A percentile compares a stretch with the other conserved stretches of the same genome.
Evolutionary conservation across 345 rosid genomes (phyloP).

Genomic region (Chamaenerion angustifolium): DNA sequence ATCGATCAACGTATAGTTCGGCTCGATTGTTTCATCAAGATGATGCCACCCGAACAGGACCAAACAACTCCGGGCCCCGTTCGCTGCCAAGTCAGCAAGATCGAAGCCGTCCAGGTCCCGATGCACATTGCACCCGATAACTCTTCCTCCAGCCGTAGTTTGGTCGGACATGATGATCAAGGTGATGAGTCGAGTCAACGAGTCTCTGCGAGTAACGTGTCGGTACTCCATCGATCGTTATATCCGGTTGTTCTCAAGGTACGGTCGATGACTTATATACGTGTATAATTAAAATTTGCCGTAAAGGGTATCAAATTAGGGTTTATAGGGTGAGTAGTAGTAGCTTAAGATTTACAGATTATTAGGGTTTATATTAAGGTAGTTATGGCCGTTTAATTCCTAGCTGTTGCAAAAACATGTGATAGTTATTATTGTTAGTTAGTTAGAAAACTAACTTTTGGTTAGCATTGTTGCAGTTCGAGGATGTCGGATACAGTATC

Average conservation of each 20-base stretch:
- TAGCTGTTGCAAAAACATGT: not conserved
- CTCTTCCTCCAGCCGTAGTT: constrained; percentile 12
- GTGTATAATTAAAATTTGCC: not conserved
- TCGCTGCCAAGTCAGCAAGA: constrained; percentile 11
- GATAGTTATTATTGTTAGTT: no score
- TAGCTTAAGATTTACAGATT: no score
- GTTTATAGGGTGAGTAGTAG: no score
- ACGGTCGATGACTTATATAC: not conserved
- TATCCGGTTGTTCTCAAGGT: constrained; percentile 71
- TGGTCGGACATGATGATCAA: no score
- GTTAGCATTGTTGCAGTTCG: constrained; percentile 38
- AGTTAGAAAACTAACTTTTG: not conserved
- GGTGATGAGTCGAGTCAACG: no score
- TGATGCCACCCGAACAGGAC: constrained; percentile 67
- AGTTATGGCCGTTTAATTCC: no score
- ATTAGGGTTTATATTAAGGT: no score
- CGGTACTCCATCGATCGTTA: constrained; percentile 36
- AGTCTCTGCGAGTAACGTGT: constrained; percentile 14
- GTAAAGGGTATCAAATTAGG: not conserved
- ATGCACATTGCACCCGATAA: constrained; percentile 30
- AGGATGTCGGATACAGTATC: constrained; percentile 48
- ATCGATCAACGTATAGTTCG: no score
- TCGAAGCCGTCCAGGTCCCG: constrained; percentile 24
- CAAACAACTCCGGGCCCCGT: constrained; percentile 8
- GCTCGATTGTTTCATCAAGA: not conserved